Base-by-base conservation (phyloP, 2,329 filamentous ascomycete genomes). In the Pseudogymnoascus sp. region DNA sequence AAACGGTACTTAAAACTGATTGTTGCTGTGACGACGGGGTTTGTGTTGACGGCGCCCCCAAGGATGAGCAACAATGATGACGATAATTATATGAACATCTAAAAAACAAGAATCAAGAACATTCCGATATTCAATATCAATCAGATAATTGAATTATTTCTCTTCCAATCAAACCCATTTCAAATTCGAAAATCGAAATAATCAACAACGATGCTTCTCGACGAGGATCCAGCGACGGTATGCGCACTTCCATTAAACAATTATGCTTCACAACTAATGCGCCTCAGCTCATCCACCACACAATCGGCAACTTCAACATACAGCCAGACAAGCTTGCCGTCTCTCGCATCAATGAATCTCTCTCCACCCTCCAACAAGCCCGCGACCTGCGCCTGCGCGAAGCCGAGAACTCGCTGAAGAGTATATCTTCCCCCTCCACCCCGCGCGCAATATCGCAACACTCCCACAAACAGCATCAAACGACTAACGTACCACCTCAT, bases 291-390 rank as follows among this genome's bases (percentile, higher is more conserved):
- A 96, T 99, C 77, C 83, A 87, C 72, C 89, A 95, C 77, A 96
- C 92, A 41, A 88, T 95, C 70, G 82, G 86, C 69, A 96, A 97
- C 80, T 99, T 99, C 85, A 94, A 96, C 78, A 96, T 93, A 70
- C 80, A 84, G 18, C 90, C 90, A 9, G 94, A 99, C 80, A 94
- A 91, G 71, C 79, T 85, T 66, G 89, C 90, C 64, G 84, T 97
- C 18, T 80, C 87, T 18, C 91, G 94, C 71, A 88, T 97, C 72
- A 85, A 85, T 73, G 90, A 92, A 73, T 93, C 90, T 1, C 82
- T 97, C 59, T 83, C 85, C 7, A 89, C 89, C 0, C 85, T 99
- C n/a, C 84, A 90, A 68, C 86, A 91, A 71, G 89, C 91, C 63
- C 91, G 94, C 71, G 84, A 90, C 63, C 80, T 91, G 58, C 89